phyloP scores from a whole-genome alignment of 257 asterid genomes.

The Schizonepeta tenuifolia region DNA sequence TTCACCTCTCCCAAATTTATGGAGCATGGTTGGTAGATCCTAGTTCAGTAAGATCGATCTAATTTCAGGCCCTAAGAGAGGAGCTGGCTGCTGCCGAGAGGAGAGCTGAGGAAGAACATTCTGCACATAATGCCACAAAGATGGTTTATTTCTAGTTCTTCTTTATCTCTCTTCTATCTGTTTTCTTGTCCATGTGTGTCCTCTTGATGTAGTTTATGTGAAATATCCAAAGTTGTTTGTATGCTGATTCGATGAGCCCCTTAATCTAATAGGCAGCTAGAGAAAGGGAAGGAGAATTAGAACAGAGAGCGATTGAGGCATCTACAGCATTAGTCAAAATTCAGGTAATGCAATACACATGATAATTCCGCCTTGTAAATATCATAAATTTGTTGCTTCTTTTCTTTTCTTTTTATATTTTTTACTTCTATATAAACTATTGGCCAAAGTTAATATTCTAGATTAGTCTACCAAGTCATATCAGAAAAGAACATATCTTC shows the following conservation, averaged over 20 bases:
- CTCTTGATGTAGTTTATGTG: constrained; percentile 4
- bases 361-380: constrained; percentile 12
- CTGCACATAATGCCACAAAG: constrained; percentile 87
- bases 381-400: not conserved
- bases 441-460: not conserved
- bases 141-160: constrained; percentile 57
- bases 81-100: constrained; percentile 92
- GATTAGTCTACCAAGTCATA: not conserved
- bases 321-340: constrained; percentile 88
- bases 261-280: constrained; percentile 74
- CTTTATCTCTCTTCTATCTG: constrained; percentile 12
- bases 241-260: constrained; percentile 38
- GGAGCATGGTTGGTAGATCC: constrained; percentile 35
- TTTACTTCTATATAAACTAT: not conserved
- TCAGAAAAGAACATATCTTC: constrained; percentile 2
- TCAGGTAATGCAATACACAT: constrained; percentile 67
- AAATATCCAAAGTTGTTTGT: constrained; percentile 29
- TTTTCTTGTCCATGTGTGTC: constrained; percentile 14
- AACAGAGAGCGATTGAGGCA: constrained; percentile 94
- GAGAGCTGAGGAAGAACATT: constrained; percentile 97
- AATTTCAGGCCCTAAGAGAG: constrained; percentile 84
- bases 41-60: constrained; percentile 31
- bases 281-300: constrained; percentile 98
- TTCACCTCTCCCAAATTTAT: constrained; percentile 11
- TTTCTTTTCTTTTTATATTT: not conserved